Evolutionary conservation across 148 eudicot species (phyloP).

Genomic region (Spergularia bocconei): DNA sequence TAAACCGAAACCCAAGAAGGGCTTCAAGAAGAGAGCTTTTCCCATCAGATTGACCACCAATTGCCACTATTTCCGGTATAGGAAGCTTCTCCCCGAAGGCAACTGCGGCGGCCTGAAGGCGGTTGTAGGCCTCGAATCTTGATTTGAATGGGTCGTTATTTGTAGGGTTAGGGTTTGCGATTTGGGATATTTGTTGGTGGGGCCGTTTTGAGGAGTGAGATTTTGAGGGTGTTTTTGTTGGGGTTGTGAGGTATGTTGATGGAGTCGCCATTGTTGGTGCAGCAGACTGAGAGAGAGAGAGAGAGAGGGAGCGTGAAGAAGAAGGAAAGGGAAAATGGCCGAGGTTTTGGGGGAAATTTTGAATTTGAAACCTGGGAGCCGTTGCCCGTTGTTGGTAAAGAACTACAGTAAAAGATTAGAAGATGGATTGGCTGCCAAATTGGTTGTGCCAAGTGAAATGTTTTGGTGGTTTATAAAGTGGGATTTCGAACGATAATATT

Average conservation of each 20-base stretch:
- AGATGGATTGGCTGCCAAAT: too few relatives aligned
- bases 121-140: slow-evolving; percentile 88
- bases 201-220: slow-evolving; percentile 42
- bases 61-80: slow-evolving; percentile 90
- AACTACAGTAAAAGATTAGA: too few relatives aligned
- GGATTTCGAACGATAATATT: too few relatives aligned
- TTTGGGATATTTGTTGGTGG: slow-evolving; percentile 38
- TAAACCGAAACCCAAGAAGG: slow-evolving; percentile 91
- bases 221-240: slow-evolving; percentile 34
- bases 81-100: slow-evolving; percentile 97
- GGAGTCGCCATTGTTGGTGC: slow-evolving; percentile 39
- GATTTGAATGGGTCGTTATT: slow-evolving; percentile 44
- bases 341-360: slow-evolving; percentile 20
- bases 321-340: slow-evolving; percentile 1
- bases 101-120: slow-evolving; percentile 91
- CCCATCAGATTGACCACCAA: slow-evolving; percentile 98
- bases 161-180: slow-evolving; percentile 29
- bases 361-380: slow-evolving; percentile 39
- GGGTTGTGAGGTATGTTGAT: slow-evolving; percentile 37
- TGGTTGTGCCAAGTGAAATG: too few relatives aligned
- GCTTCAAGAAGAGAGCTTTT: slow-evolving; percentile 99
- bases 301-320: slow-evolving; percentile 17
- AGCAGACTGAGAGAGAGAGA: background rate
- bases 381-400: slow-evolving; percentile 10
- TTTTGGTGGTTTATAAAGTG: too few relatives aligned